Evolutionary conservation across 2,329 filamentous ascomycete genomes (phyloP), one percentile per base, ranked within the genome.

Genomic region (Ascochyta lentis): DNA sequence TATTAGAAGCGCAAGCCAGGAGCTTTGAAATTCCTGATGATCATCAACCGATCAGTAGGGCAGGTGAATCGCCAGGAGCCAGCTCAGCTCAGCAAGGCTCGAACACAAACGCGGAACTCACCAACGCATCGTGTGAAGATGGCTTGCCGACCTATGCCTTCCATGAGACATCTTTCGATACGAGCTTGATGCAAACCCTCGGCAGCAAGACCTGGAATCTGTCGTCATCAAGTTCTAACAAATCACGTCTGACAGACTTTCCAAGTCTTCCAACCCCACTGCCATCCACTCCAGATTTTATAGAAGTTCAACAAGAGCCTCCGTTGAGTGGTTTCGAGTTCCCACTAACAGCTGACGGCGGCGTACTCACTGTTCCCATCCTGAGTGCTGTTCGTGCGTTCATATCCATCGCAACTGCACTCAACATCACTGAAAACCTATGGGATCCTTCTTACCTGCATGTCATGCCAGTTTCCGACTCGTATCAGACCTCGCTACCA

Each of bases 321-420:
- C 19, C 40, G 19, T 19, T 41, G 22, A 19, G 24, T 12, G n/a
- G 24, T 2, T 40, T 43, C 16, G 19, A 27, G 44, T 59, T 66
- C 15, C 61, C 59, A 15, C 44, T 66, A 13, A 55, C 56, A 15
- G 29, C 55, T 7, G 63, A 69, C 35, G 56, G 49, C 33, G 54
- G 49, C 29, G 12, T 57, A 58, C 76, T 64, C 37, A 56, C 70
- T 8, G 62, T 75, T 12, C 72, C 78, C 42, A 71, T 86, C 7
- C 82, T 69, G 81, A 42, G 39, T 27, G 52, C 55, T n/a, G 8
- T 65, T 3, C 59, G 59, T 2, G 41, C 66, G 6, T 58, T 63
- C 26, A 13, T 39, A 8, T 63, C 44, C 5, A 60, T 69, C 5
- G 66, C 65, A 9, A 49, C 55, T 6, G 48, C 50, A 19, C 56